Evolutionary conservation across 2,329 filamentous ascomycete species (phyloP), one percentile per base, ranked within the genome.

Genomic region (Magnaporthiopsis incrustans): DNA sequence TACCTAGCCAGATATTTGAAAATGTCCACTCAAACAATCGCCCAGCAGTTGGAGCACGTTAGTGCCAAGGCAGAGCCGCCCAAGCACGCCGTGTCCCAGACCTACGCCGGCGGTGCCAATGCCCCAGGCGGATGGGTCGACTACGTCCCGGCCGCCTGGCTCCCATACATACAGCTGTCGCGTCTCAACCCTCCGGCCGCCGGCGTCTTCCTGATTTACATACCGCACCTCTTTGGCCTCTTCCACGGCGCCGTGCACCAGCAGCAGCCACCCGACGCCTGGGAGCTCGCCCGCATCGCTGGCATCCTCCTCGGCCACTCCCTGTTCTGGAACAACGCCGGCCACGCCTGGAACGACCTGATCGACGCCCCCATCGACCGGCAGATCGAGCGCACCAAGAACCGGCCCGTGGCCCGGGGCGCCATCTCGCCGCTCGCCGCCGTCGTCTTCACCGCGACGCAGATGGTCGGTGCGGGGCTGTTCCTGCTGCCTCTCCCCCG

Each of bases 311-410:
- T 71, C 18, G 66, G 63, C 57, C 70, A 71, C 38, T 69, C 68
- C 65, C 70, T 76, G 66, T 74, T 75, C 68, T 71, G 70, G 67
- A 71, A 69, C 50, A 74, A 73, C 67, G 71, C 71, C n/a, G 70
- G 70, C 2, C 71, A 73, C 66, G 70, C 70, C 12, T 76, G 74
- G 74, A 74, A 77, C 67, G 75, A 76, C 68, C 66, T 74, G 10
- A 61, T 75, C 60, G 74, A 77, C 66, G 72, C 70, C 27, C 70
- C 71, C 15, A 67, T 76, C 53, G 74, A 77, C 67, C 64, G 64
- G 30, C 67, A 68, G 33, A 68, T 76, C 27, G 59, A 70, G 2
- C 73, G 74, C 50, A 74, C 72, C 11, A 68, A 67, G 57, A 69
- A 67, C 25, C 71, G 75, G 0, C 74, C 74, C 26, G 75, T 77